phyloP scores from a whole-genome alignment of 345 rosid genomes.

The Eucalyptus regnans region DNA sequence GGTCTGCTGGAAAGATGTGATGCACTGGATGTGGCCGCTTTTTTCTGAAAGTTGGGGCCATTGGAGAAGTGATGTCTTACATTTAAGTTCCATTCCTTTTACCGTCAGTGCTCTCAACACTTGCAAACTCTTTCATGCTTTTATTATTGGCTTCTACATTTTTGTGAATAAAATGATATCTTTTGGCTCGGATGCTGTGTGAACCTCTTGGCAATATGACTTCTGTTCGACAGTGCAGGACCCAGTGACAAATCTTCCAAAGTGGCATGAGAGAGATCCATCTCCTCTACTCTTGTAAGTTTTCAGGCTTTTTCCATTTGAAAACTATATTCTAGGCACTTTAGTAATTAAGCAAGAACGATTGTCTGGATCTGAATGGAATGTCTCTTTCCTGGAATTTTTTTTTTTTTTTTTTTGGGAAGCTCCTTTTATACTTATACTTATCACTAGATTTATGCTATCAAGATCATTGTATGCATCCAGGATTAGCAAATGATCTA shows the following conservation, averaged over 20 bases:
- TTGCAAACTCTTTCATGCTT: not conserved
- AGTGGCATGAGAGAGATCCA: constrained; percentile 48
- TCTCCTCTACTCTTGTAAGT: constrained; percentile 73
- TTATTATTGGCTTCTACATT: not conserved
- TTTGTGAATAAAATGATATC: not conserved
- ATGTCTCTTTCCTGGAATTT: not conserved
- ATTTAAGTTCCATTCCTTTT: constrained; percentile 71
- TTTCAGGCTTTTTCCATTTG: not conserved
- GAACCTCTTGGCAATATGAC: not conserved
- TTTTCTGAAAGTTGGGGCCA: constrained; percentile 68
- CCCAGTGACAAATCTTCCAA: constrained; percentile 77
- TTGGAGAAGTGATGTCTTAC: constrained; percentile 71
- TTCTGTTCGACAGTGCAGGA: constrained; percentile 35
- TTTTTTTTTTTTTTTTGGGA: not conserved
- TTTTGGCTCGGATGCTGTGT: not conserved
- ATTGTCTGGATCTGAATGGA: not conserved
- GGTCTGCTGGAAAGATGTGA: constrained; percentile 84
- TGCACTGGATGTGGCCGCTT: constrained; percentile 98
- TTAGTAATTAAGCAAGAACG: not conserved
- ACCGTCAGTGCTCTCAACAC: constrained; percentile 29
- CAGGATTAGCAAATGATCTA: not conserved
- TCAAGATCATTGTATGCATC: not conserved
- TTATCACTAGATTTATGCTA: not conserved
- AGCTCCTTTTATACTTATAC: not conserved
- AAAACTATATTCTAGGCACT: not conserved